Evolutionary conservation across 73 alveolate species (phyloP).

Genomic region (Paramecium biaurelia): DNA sequence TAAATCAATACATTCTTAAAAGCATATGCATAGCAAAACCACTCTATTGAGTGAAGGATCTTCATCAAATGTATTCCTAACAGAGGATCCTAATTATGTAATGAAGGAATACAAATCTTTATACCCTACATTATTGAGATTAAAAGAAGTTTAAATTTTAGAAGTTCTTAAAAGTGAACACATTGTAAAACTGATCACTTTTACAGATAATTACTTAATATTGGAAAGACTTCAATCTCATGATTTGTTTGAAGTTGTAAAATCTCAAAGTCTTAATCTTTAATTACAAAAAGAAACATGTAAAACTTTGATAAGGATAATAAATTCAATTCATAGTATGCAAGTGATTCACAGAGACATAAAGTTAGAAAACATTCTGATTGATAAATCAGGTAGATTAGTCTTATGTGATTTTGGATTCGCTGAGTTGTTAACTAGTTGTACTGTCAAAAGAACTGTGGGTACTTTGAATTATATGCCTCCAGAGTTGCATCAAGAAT

Average conservation of each 20-base stretch:
- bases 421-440: not conserved
- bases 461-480: slow-evolving; percentile 19
- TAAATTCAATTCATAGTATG: not conserved
- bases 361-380: not conserved
- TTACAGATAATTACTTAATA: not conserved
- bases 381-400: not conserved
- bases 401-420: slow-evolving; percentile 37
- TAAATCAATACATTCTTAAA: not conserved
- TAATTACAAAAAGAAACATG: not conserved
- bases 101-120: not conserved
- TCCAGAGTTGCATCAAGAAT: slow-evolving; percentile 15
- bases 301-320: not conserved
- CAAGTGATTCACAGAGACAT: not conserved
- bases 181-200: not conserved
- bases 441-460: not conserved
- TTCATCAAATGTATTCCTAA: not conserved
- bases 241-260: not conserved
- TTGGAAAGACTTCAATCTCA: not conserved
- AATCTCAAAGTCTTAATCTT: not conserved
- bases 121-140: not conserved
- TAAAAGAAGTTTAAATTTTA: not conserved
- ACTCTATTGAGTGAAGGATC: slow-evolving; percentile 6
- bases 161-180: not conserved
- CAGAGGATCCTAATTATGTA: not conserved
- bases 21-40: not conserved